These are phyloP conservation scores for Sphagnum fallax DNA, from an alignment of 228 moss, liverwort and hornwort species.

Conservation along the genomic window DNA sequence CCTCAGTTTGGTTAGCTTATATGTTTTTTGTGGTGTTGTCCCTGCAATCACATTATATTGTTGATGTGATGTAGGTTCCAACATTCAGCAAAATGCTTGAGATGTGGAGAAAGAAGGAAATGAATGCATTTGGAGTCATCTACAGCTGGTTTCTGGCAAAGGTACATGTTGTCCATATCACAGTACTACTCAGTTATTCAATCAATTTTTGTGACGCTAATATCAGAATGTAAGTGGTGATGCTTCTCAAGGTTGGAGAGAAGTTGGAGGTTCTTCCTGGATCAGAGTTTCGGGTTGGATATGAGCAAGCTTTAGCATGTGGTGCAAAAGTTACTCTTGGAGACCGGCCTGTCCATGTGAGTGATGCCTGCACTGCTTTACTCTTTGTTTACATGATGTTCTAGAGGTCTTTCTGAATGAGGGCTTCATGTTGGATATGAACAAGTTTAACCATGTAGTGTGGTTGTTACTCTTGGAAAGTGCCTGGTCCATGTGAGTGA, in stretches of 20 bases:
- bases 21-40: too few species aligned
- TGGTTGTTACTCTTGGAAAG: slow-evolving; percentile 60
- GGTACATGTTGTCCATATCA: slow-evolving; percentile 11
- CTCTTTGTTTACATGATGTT: background rate
- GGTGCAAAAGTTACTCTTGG: slow-evolving; percentile 58
- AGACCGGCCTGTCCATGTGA: slow-evolving; percentile 78
- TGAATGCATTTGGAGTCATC: slow-evolving; percentile 61
- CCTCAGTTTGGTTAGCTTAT: too few species aligned
- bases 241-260: slow-evolving; percentile 40
- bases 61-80: slow-evolving; percentile 34
- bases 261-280: slow-evolving; percentile 72
- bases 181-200: background rate
- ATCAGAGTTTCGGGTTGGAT: slow-evolving; percentile 68
- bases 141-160: slow-evolving; percentile 68
- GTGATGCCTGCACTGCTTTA: slow-evolving; percentile 1
- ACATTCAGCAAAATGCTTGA: slow-evolving; percentile 54
- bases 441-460: slow-evolving; percentile 52
- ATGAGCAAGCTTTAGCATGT: slow-evolving; percentile 55
- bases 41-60: background rate
- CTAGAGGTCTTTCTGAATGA: slow-evolving; percentile 39
- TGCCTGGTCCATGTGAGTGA: slow-evolving; percentile 63
- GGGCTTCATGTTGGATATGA: slow-evolving; percentile 74
- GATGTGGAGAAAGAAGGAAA: slow-evolving; percentile 45
- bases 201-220: background rate
- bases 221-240: background rate